phyloP scores from a whole-genome alignment of 2,329 filamentous ascomycete species.

The Aureobasidium leucospermi region DNA sequence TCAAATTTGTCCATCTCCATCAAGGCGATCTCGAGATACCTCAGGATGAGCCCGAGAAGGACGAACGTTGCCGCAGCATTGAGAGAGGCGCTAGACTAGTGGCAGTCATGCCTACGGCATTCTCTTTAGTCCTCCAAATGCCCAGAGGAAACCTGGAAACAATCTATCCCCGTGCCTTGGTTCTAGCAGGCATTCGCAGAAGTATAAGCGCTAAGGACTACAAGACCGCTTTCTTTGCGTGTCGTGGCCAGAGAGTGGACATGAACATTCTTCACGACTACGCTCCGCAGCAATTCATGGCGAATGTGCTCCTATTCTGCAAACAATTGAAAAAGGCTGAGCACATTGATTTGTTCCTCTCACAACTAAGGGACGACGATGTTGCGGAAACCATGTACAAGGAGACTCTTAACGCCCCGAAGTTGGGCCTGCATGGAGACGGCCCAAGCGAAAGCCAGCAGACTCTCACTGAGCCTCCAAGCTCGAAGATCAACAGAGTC shows the following conservation, averaged over 20 bases:
- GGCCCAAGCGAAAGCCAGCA: not conserved
- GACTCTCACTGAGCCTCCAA: not conserved
- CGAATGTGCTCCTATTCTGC: slow-evolving; percentile 67
- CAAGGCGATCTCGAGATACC: slow-evolving; percentile 68
- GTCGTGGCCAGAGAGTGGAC: slow-evolving; percentile 87
- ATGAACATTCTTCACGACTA: slow-evolving; percentile 98
- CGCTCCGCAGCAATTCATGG: slow-evolving; percentile 76
- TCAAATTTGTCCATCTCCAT: slow-evolving; percentile 87
- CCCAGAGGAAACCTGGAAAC: slow-evolving; percentile 93
- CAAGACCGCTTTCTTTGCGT: slow-evolving; percentile 74
- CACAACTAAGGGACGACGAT: slow-evolving; percentile 77
- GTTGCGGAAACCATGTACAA: slow-evolving; percentile 91
- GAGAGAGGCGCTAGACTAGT: slow-evolving; percentile 83
- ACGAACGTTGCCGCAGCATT: slow-evolving; percentile 85
- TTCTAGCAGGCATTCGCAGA: slow-evolving; percentile 78
- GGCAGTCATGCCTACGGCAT: slow-evolving; percentile 80
- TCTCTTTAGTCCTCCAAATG: slow-evolving; percentile 86
- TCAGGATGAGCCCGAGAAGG: slow-evolving; percentile 78
- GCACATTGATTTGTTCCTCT: slow-evolving; percentile 85
- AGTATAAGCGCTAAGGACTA: slow-evolving; percentile 78
- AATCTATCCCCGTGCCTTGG: slow-evolving; percentile 85
- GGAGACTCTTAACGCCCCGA: slow-evolving; percentile 59
- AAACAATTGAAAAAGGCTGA: slow-evolving; percentile 75
- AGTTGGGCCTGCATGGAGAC: slow-evolving; percentile 18
- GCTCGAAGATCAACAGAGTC: slow-evolving; percentile 72